phyloP scores from a whole-genome alignment of 116 monocot genomes.

The Cymodocea nodosa region DNA sequence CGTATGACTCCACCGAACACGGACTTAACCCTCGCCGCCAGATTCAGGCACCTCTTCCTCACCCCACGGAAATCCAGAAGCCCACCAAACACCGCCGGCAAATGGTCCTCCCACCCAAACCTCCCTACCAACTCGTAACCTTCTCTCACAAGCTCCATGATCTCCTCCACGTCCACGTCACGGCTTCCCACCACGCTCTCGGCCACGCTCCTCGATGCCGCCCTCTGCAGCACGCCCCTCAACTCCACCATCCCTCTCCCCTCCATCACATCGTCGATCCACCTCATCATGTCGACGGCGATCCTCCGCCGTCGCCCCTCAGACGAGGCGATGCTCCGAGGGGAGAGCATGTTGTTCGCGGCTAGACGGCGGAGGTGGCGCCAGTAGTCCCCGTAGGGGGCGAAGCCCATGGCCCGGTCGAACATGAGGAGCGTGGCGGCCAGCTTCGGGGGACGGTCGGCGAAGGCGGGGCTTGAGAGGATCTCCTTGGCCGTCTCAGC shows the following conservation, averaged over 20 bases:
- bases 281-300: constrained; percentile 19
- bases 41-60: constrained; percentile 31
- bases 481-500: constrained; percentile 54
- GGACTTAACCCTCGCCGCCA: constrained; percentile 30
- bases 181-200: constrained; percentile 41
- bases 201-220: constrained; percentile 41
- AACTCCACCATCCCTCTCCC: constrained; percentile 23
- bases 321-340: constrained; percentile 20
- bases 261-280: constrained; percentile 26
- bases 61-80: constrained; percentile 49
- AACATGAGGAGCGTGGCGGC: constrained; percentile 57
- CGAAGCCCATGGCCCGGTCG: constrained; percentile 62
- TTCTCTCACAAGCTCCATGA: constrained; percentile 44
- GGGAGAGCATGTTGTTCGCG: constrained; percentile 44
- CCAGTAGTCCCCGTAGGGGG: constrained; percentile 57
- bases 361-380: constrained; percentile 44
- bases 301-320: constrained; percentile 22
- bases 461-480: constrained; percentile 28
- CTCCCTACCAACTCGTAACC: constrained; percentile 56
- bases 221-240: constrained; percentile 33
- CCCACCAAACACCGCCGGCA: constrained; percentile 20
- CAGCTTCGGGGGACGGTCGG: constrained; percentile 37
- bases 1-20: constrained; percentile 38
- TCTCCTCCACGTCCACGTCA: constrained; percentile 9
- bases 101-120: constrained; percentile 56